These are phyloP conservation scores for Penicillium flavigenum DNA, from an alignment of 495 filamentous ascomycete species.

Conservation along the genomic window DNA sequence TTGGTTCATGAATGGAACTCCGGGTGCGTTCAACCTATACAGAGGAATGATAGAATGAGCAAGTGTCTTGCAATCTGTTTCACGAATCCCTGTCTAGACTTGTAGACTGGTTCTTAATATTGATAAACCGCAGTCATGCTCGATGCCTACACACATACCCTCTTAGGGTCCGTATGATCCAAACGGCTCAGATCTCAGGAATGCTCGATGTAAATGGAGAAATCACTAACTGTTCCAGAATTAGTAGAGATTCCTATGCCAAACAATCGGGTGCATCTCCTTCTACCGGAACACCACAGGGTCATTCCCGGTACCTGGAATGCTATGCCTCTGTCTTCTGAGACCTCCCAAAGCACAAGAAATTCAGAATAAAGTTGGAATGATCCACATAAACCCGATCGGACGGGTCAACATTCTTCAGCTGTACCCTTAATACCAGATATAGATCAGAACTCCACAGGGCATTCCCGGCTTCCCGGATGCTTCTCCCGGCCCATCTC, in stretches of 20 bases:
- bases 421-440: neutral
- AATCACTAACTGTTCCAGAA: neutral
- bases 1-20: neutral
- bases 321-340: neutral
- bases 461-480: slow-evolving; percentile 16
- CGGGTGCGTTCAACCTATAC: neutral
- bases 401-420: slow-evolving; percentile 23
- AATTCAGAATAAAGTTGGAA: slow-evolving; percentile 3
- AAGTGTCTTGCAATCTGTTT: neutral
- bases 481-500: slow-evolving; percentile 2
- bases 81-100: neutral
- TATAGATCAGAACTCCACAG: slow-evolving; percentile 1
- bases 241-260: neutral
- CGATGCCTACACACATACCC: neutral
- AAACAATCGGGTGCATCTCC: neutral
- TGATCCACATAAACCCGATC: slow-evolving; percentile 22
- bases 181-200: slow-evolving; percentile 3
- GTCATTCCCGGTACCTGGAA: neutral
- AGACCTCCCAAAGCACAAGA: neutral
- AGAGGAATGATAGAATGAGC: neutral
- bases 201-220: neutral
- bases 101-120: neutral
- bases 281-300: neutral
- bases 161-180: neutral
- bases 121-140: neutral